Base-by-base conservation (phyloP, 805 yeast genomes). In the Lachancea lanzarotensis region DNA sequence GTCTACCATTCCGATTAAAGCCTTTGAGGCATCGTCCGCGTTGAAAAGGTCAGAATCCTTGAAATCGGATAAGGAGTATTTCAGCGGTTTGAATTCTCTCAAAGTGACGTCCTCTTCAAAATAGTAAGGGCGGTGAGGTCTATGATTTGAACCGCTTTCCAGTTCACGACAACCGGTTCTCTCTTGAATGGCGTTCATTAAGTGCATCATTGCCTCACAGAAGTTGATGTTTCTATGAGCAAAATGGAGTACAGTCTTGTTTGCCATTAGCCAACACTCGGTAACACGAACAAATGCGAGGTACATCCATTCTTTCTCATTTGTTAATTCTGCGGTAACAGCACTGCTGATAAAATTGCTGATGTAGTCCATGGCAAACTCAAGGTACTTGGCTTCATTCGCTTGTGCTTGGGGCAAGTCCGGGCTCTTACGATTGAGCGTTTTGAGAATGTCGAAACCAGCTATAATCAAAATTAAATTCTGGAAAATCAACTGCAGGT, bases 221-320 rank as follows among this genome's bases (percentile, higher is more conserved):
- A 70, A 70, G 5, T 54, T 51, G 40, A 52, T 50, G 38, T 67
- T 49, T 43, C 65, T 55, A 43, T 55, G 70, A 1, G 68, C 54
- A 45, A 55, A 65, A 40, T 59, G 68, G 17, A 67, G 54, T 38
- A 73, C 74, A 32, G 66, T 51, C 47, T 71, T 72, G 45, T 77
- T 70, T 36, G 74, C 73, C 49, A 72, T 75, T 20, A 81, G 54
- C 86, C 86, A 82, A 45, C 75, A 73, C 19, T 76, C 66, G 35
- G 76, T 57, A 9, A 82, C 62, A 52, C 90, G 68, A 0, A 78
- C 38, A 64, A 58, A 41, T 68, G 77, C 52, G 65, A 60, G 29
- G 59, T 50, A 49, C 38, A 56, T 42, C 16, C 29, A 46, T 1
- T 51, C 47, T 12, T 58, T 53, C 16, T 47, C 43, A 16, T 52